Evolutionary conservation across 805 yeast genomes (phyloP).

Genomic region (Lachancea fermentati): DNA sequence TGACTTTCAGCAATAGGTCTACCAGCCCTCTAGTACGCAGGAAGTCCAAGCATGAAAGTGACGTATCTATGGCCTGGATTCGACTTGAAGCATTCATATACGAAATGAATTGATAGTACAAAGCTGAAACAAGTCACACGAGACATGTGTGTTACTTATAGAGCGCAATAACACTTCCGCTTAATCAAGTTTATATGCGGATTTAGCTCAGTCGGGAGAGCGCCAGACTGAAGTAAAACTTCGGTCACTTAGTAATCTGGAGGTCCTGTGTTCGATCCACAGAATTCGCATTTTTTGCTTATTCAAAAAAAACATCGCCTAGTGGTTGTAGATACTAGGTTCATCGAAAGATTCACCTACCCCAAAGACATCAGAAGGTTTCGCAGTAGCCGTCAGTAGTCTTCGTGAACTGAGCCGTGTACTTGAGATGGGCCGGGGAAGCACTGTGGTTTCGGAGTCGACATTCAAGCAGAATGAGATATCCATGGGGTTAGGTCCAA

Average conservation of each 20-base stretch:
- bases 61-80: too few species aligned
- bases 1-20: too few species aligned
- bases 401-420: constrained; percentile 5
- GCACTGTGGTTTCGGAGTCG: constrained; percentile 1
- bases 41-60: too few species aligned
- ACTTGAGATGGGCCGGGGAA: constrained; percentile 1
- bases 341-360: constrained; percentile 18
- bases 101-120: too few species aligned
- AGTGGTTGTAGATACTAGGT: constrained; percentile 21
- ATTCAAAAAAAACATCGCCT: not conserved
- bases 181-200: constrained; percentile 29
- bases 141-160: too few species aligned
- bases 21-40: too few species aligned
- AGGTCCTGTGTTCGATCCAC: constrained; percentile 77
- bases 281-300: constrained; percentile 40
- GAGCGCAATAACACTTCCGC: too few species aligned
- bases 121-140: too few species aligned
- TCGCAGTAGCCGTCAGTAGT: constrained; percentile 10
- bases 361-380: constrained; percentile 11
- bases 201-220: constrained; percentile 42
- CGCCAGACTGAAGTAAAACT: constrained; percentile 36
- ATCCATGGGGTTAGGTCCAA: constrained; percentile 11
- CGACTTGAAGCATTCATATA: too few species aligned
- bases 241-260: constrained; percentile 38
- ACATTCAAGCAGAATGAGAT: constrained; percentile 11